Evolutionary conservation across 352 stramenopile species (phyloP), one percentile per base, ranked within the genome.

Genomic region (Thraustotheca clavata): DNA sequence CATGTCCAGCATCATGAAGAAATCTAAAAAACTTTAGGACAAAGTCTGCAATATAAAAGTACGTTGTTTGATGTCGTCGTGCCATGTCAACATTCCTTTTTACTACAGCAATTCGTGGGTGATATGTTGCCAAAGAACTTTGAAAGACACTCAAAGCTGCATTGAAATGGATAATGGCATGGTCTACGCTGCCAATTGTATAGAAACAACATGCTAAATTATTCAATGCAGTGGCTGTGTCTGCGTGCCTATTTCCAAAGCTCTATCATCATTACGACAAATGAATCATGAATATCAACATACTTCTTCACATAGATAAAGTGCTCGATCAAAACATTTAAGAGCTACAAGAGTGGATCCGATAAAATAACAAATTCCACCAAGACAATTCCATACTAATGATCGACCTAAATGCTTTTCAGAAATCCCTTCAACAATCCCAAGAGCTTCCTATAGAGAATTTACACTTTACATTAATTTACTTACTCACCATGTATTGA

Each of bases 201-300:
- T 74, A 69, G 18, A 86, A 76, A 43, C 81, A 91, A 48, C 81
- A 89, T 7, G 76, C 80, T 22, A 89, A 62, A 46, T 88, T 91
- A 70, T 87, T 89, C 73, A 91, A 83, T 12, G 77, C 68, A 3
- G 80, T 88, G 8, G 81, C 81, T 2, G 79, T 83, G 52, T 91
- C 80, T 12, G 83, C 47, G 59, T 87, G 65, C 31, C 73, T 54
- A 12, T 73, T 67, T 31, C 74, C 73, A 22, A 57, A 24, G 16
- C 24, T 12, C 57, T 69, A 35, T 9, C 6, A 47, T 29, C 14
- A 63, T 12, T 20, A 43, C 20, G 38, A 16, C 38, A 20, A 18
- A 55, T 3, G 4, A 33, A 7, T 57, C 50, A 20, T 63, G 41
- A 14, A 50, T 5, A 3, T n/a, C 8, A 11, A 43, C 40, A 34